Conservation (phyloP, 305 asterid species). For the Stenogyne calaminthoides region DNA sequence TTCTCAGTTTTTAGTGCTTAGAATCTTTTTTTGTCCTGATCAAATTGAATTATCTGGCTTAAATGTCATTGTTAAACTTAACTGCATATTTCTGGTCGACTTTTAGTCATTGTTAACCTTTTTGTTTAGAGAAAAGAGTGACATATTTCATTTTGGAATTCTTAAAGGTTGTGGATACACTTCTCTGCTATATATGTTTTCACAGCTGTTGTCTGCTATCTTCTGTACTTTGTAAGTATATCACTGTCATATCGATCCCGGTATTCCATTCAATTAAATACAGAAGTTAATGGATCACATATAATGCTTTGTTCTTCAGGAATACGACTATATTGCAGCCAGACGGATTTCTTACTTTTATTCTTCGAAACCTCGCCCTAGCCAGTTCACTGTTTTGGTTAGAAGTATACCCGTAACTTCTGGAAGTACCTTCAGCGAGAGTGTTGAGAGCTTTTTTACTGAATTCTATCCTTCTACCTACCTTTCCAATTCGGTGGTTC, state of each 20-base stretch:
- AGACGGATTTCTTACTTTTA: conserved; percentile 70
- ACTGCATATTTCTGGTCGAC: conserved; percentile 11
- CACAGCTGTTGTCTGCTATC: conserved; percentile 95
- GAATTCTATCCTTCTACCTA: conserved; percentile 81
- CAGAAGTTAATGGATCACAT: conserved; percentile 21
- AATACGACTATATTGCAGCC: conserved; percentile 73
- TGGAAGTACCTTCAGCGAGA: conserved; percentile 66
- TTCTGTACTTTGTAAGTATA: conserved; percentile 85
- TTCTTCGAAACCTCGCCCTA: conserved; percentile 76
- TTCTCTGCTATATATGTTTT: conserved; percentile 79
- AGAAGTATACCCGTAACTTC: conserved; percentile 81
- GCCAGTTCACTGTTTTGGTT: conserved; percentile 82
- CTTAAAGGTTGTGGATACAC: conserved; percentile 94
- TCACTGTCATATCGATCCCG: conserved; percentile 21
- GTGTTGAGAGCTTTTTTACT: conserved; percentile 75
- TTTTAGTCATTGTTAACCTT: conserved; percentile 20
- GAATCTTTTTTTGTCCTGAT: neutral
- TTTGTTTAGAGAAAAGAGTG: conserved; percentile 25
- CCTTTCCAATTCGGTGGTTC: conserved; percentile 84
- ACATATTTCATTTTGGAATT: conserved; percentile 39
- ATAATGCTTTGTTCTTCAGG: conserved; percentile 57
- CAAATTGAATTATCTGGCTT: neutral
- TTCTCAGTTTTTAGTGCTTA: conserved; percentile 9
- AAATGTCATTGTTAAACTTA: neutral
- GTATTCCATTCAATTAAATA: conserved; percentile 19